Evolutionary conservation across 2,329 filamentous ascomycete genomes (phyloP).

Genomic region (Dactylellina drechsleri): DNA sequence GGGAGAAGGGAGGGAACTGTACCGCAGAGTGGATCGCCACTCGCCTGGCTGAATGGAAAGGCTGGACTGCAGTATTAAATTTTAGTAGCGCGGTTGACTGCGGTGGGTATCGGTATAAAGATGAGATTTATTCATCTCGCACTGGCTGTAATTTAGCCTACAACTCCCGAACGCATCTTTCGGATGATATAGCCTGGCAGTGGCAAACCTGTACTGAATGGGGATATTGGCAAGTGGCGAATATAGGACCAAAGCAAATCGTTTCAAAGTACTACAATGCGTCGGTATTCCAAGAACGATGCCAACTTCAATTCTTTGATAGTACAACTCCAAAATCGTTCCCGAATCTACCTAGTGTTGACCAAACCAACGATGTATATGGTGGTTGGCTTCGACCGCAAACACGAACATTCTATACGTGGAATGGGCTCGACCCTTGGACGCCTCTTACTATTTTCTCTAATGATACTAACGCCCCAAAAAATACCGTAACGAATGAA

Average conservation of each 20-base stretch:
- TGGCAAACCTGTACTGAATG: constrained; percentile 66
- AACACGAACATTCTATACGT: constrained; percentile 55
- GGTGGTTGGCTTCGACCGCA: constrained; percentile 64
- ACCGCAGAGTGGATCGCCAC: constrained; percentile 26
- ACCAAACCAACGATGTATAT: constrained; percentile 63
- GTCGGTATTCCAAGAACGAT: constrained; percentile 63
- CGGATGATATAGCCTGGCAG: constrained; percentile 12
- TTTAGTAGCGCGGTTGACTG: constrained; percentile 18
- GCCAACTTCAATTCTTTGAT: constrained; percentile 65
- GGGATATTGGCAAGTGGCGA: constrained; percentile 66
- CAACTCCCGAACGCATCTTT: not conserved
- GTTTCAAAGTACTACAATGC: constrained; percentile 65
- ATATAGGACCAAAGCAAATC: constrained; percentile 65
- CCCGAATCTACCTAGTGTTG: constrained; percentile 62
- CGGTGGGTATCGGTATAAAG: constrained; percentile 61
- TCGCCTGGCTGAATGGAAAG: constrained; percentile 43
- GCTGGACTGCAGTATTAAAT: not conserved
- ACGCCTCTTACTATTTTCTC: constrained; percentile 63
- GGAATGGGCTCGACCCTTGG: constrained; percentile 68
- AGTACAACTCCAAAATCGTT: constrained; percentile 62
- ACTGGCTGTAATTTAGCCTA: not conserved
- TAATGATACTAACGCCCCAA: constrained; percentile 62
- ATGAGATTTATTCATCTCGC: not conserved
- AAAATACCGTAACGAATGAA: constrained; percentile 61
- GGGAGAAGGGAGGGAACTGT: constrained; percentile 40